A percentile compares a stretch with the other conserved stretches of the same genome.
Evolutionary conservation across 2,329 filamentous ascomycete species (phyloP).

Genomic region (Lachnellula hyalina): DNA sequence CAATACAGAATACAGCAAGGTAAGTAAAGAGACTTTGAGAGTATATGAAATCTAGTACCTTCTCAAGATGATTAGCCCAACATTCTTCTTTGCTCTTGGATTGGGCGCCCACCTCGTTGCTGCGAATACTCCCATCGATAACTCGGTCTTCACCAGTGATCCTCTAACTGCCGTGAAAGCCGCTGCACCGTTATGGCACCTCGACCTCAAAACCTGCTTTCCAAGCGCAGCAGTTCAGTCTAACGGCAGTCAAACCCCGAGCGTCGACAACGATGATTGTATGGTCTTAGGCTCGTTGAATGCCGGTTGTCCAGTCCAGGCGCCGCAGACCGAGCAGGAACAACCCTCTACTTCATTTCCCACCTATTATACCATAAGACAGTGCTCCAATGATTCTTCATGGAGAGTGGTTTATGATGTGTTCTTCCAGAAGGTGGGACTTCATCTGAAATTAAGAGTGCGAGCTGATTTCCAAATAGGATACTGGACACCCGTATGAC

Average conservation of each 20-base stretch:
- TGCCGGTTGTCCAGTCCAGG: slow-evolving; percentile 14
- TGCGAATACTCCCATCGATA: slow-evolving; percentile 14
- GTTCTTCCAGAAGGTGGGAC: slow-evolving; percentile 16
- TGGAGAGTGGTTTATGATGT: slow-evolving; percentile 21
- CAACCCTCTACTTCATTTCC: slow-evolving; percentile 17
- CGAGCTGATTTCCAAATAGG: slow-evolving; percentile 6
- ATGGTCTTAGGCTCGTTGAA: slow-evolving; percentile 1
- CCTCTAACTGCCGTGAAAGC: slow-evolving; percentile 10
- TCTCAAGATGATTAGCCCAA: neutral
- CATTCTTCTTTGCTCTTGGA: neutral
- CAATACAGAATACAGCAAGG: neutral
- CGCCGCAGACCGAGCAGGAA: slow-evolving; percentile 8
- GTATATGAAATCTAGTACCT: neutral
- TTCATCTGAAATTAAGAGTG: neutral
- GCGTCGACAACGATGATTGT: slow-evolving; percentile 10
- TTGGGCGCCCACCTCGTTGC: neutral
- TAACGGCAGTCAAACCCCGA: slow-evolving; percentile 13
- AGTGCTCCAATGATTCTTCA: slow-evolving; percentile 10
- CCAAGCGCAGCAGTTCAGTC: slow-evolving; percentile 11
- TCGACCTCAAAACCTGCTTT: slow-evolving; percentile 16
- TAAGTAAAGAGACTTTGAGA: neutral
- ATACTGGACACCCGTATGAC: slow-evolving; percentile 20
- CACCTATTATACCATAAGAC: slow-evolving; percentile 15
- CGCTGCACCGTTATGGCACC: slow-evolving; percentile 16
- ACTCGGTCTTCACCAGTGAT: slow-evolving; percentile 10